Evolutionary conservation across 1,284 basidiomycete species (phyloP), one percentile per base, ranked within the genome.

Genomic region (Fomes fomentarius): DNA sequence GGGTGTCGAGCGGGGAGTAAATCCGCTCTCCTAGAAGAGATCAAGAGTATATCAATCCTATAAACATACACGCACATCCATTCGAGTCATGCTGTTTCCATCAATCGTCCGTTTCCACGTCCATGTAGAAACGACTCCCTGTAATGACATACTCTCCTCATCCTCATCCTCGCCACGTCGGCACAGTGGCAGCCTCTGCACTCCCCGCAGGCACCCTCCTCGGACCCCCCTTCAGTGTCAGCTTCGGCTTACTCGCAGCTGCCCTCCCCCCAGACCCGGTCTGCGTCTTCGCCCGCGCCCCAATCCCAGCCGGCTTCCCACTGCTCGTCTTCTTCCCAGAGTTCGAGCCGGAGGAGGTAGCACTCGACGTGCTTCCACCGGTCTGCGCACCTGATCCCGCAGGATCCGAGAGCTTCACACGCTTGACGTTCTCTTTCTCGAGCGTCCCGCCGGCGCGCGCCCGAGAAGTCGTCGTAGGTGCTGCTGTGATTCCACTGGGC

Each of bases 161-260:
- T 8, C 10, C 19, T 58, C 47, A 71, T 17, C 66, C 66, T 51
- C 60, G 74, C 72, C 74, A 70, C 14, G 66, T 68, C 50, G 70
- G 73, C 35, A 57, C 69, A 47, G 56, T 43, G 15, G 81, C 81
- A 28, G 82, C 83, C 56, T 85, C 82, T 1, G 74, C 75, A 56
- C 84, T 85, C 56, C 79, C 76, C 24, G 85, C 69, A 6, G 75
- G 81, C 30, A 87, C 84, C 52, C 84, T 74, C 56, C 84, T 71
- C 15, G 84, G 76, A 9, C 79, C 81, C 35, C 77, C 74, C 53
- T 64, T 72, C 9, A 47, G 40, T 40, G 60, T 31, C 1, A 55
- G 50, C 47, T 52, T 62, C 48, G 33, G 28, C 22, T 11, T 37
- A n/a, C n/a, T 11, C 15, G 53, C 52, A 40, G 25, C 31, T 21